Conservation (phyloP, 768 basidiomycete species). For the Lentinula aciculospora region DNA sequence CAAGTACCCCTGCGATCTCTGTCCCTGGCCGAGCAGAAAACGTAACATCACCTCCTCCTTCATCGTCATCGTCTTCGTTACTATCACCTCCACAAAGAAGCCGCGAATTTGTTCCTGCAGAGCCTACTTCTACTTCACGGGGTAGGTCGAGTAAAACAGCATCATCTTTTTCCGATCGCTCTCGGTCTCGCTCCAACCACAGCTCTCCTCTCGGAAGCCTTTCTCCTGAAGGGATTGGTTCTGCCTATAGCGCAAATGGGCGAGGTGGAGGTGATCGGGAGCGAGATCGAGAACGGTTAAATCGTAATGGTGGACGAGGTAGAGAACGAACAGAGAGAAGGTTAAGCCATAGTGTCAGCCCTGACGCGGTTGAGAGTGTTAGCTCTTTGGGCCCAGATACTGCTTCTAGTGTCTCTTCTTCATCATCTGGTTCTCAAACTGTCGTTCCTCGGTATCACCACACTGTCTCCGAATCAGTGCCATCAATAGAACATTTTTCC, state of each 20-base stretch:
- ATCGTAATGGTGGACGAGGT: conserved; percentile 30
- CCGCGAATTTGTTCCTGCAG: conserved; percentile 7
- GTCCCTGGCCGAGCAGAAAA: conserved; percentile 15
- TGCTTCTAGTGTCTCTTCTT: conserved; percentile 23
- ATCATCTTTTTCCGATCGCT: conserved; percentile 48
- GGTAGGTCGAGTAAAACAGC: conserved; percentile 53
- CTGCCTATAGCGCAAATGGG: conserved; percentile 10
- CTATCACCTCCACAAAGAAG: conserved; percentile 9
- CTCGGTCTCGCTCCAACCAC: conserved; percentile 22
- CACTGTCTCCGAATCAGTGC: not conserved
- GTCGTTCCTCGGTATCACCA: not conserved
- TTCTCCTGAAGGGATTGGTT: conserved; percentile 19
- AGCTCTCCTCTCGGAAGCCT: conserved; percentile 22
- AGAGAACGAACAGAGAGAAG: conserved; percentile 36
- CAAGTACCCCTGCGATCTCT: conserved; percentile 6
- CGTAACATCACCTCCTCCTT: conserved; percentile 8
- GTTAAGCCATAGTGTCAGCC: conserved; percentile 32
- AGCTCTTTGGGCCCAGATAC: conserved; percentile 11
- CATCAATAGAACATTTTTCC: not conserved
- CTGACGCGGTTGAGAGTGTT: conserved; percentile 25
- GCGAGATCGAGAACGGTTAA: conserved; percentile 20
- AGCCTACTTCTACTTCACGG: conserved; percentile 26
- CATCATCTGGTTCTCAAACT: not conserved
- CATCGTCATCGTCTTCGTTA: conserved; percentile 10
- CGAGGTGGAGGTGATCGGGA: conserved; percentile 22